These are phyloP conservation scores for Venturia carpophila DNA, from an alignment of 2,329 filamentous ascomycete species.

Conservation along the genomic window DNA sequence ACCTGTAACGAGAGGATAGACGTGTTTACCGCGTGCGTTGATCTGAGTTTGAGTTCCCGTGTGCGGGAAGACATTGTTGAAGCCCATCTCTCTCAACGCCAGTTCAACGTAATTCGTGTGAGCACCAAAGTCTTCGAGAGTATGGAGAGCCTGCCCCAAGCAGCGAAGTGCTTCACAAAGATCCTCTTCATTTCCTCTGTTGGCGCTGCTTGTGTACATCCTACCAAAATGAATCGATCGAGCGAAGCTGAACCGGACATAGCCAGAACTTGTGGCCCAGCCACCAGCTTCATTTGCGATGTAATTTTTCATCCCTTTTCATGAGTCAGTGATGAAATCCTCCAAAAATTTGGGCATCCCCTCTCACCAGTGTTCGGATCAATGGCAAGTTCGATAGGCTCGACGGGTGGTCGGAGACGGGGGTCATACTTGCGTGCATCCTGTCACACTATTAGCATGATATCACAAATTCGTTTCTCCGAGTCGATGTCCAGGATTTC, in stretches of 20 bases:
- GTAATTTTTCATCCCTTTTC: slow-evolving; percentile 92
- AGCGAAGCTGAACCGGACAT: slow-evolving; percentile 50
- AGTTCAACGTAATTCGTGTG: slow-evolving; percentile 50
- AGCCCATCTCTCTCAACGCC: slow-evolving; percentile 44
- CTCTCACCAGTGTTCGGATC: slow-evolving; percentile 34
- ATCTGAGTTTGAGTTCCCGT: slow-evolving; percentile 41
- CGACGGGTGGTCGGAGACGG: slow-evolving; percentile 72
- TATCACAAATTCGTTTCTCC: background rate
- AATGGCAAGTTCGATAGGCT: slow-evolving; percentile 38
- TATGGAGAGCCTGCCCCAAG: slow-evolving; percentile 46
- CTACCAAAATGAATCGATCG: slow-evolving; percentile 43
- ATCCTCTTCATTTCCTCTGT: slow-evolving; percentile 37
- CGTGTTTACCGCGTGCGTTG: slow-evolving; percentile 39
- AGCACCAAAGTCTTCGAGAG: slow-evolving; percentile 47
- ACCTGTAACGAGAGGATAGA: slow-evolving; percentile 47
- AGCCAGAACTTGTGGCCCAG: slow-evolving; percentile 86
- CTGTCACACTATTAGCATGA: slow-evolving; percentile 25
- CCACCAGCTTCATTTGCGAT: slow-evolving; percentile 82
- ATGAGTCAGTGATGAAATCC: background rate
- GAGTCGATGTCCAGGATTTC: background rate
- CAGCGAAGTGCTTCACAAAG: slow-evolving; percentile 43
- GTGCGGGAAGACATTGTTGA: slow-evolving; percentile 45
- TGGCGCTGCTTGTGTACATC: slow-evolving; percentile 38
- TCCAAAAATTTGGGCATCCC: too few species aligned
- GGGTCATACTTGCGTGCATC: slow-evolving; percentile 79